Base-by-base conservation (phyloP, 1,284 basidiomycete species). In the Leccinum pachyderme region DNA sequence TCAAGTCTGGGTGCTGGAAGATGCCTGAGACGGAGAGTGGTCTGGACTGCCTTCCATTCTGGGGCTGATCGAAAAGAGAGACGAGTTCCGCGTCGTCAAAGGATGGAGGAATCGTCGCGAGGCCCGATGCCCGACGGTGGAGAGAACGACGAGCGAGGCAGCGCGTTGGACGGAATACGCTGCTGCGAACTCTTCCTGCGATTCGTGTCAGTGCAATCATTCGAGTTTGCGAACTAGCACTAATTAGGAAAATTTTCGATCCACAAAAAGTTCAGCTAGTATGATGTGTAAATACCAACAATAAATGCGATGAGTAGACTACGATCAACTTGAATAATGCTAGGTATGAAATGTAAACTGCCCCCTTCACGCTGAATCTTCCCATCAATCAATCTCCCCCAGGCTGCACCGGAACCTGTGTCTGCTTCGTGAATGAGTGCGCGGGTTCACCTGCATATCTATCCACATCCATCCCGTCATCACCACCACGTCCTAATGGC, bases 41-140 rank as follows among this genome's bases (percentile, higher is more conserved):
- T 8, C 77, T 75, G 47, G 69, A 54, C 58, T 70, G 67, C 55
- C 68, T 69, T 32, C 69, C 62, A 35, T 71, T 63, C 51, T 72
- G 74, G 4, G 87, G 86, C 37, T 78, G 77, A 72, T 91, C 89
- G 70, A 91, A 91, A 58, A 88, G 78, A n/a, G 81, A 75, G 54
- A 85, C 77, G 59, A 91, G 77, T 52, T 80, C 77, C 51, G 75
- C 75, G 71, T 90, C 87, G 61, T 89, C 84, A 47, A 73, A 60
- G 7, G 86, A 82, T 18, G 84, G 78, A 29, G 85, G 82, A 48
- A 82, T 77, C 45, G 73, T 75, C 46, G 75, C 71, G 52, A 58
- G 47, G 11, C 56, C 62, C 5, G 63, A 51, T 32, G 63, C 58
- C 29, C 52, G 37, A 43, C 71, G 63, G 47, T 13, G 49, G 32